Evolutionary conservation across 176 grass and related monocot species (phyloP).

Genomic region (Triticum dicoccoides): DNA sequence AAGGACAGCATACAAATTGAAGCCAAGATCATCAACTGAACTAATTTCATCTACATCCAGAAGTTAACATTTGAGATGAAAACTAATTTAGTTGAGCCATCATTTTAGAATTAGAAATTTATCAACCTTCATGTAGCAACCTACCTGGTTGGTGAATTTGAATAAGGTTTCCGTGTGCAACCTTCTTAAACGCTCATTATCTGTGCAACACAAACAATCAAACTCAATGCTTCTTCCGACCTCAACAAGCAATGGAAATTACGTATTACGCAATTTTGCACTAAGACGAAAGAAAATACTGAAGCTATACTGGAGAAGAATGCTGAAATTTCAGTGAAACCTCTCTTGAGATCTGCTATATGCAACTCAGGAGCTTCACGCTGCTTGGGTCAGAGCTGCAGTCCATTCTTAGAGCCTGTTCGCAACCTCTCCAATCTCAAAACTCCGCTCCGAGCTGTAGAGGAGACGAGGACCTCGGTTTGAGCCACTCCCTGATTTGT

Average conservation of each 20-base stretch:
- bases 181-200: constrained; percentile 67
- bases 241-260: not conserved
- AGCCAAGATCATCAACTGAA: not conserved
- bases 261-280: not conserved
- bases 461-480: too few species aligned
- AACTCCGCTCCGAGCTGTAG: too few species aligned
- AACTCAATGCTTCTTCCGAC: not conserved
- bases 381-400: constrained; percentile 48
- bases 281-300: not conserved
- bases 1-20: not conserved
- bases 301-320: not conserved
- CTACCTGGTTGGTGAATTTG: constrained; percentile 83
- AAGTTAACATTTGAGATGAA: not conserved
- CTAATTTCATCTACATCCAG: not conserved
- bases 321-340: constrained; percentile 30
- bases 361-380: constrained; percentile 41
- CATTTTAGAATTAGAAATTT: not conserved
- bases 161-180: constrained; percentile 64
- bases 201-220: constrained; percentile 35
- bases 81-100: not conserved
- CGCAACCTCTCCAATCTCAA: too few species aligned
- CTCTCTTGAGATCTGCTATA: constrained; percentile 60
- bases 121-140: not conserved
- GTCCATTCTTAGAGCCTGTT: constrained; percentile 31
- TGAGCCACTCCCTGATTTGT: too few species aligned